Evolutionary conservation across 257 asterid species (phyloP), one percentile per base, ranked within the genome.

Genomic region (Gynochthodes officinalis): DNA sequence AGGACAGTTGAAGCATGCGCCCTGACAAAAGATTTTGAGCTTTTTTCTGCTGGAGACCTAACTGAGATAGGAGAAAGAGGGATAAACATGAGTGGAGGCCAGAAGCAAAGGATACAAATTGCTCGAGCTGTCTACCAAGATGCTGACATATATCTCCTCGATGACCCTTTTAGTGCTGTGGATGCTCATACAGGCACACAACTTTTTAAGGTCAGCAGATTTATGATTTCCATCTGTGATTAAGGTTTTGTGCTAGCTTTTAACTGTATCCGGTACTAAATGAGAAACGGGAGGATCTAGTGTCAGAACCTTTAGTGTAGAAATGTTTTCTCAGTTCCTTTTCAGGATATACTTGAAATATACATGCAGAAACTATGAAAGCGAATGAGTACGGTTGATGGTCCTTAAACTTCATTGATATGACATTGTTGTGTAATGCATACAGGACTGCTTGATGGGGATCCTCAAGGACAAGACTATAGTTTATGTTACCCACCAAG

Each of bases 21-120:
- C 3, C 79, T 93, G 70, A 63, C 40, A 64, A 93, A 93, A 81
- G 98, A 93, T 75, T 87, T 93, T 25, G 97, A 93, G 80, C 87
- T 93, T 10, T 93, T 93, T 66, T 88, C 85, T 59, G 96, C 93
- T 49, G 96, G 96, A 3, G 98, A 93, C 76, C 78, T 90, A 44
- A 93, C 98, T 14, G 95, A 93, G 75, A 93, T 93, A 70, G 97
- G 98, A 42, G 97, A 93, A 82, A 77, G 97, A 80, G 97, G 98
- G 67, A 93, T 93, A 63, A 93, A 93, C 78, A 93, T 93, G 97
- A 93, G 98, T 30, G 98, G 98, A 5, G 98, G 98, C 28, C 98
- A 92, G 81, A 92, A 92, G 84, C 98, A 92, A 73, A 80, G 98
- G 72, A 93, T 93, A 78, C 98, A 93, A 77, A 87, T 93, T 69